Evolutionary conservation across 139 green algal genomes (phyloP), one percentile per base, ranked within the genome.

Genomic region (Haematococcus lacustris): DNA sequence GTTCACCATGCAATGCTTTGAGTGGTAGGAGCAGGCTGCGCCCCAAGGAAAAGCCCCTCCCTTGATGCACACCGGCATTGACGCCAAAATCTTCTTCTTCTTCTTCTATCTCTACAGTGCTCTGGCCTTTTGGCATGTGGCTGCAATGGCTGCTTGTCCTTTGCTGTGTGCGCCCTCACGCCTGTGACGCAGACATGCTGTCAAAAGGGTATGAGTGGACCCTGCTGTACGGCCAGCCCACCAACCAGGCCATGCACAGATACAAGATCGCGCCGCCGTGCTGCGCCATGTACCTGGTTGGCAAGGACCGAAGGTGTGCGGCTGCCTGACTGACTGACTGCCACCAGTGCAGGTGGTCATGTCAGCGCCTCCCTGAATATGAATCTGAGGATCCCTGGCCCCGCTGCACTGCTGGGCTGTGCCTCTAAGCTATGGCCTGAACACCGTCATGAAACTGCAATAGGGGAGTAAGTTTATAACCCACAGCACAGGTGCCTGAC

Each of bases 161-260:
- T 30, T 64, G 53, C 23, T 30, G 53, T 64, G 53, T 4, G 21
- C 53, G 33, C 53, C 53, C 4, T 30, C 23, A 35, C 21, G 47
- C 47, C 47, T 65, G 57, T 65, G 30, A 40, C 71, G 51, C 72
- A 85, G 75, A 85, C 60, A 63, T 85, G 40, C 69, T 80, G 32
- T 38, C 53, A 0, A 65, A 81, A 38, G 79, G 79, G 40, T 85
- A 74, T 67, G 79, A 85, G 75, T 85, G 79, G 79, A 81, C 79
- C 23, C 75, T 85, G 59, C 67, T 80, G 62, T 71, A 79, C 38
- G 75, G 79, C 26, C 9, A 80, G 73, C 79, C 79, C 38, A 77
- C 72, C 68, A 85, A 85, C 75, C 75, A 79, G 64, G 32, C 75
- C 38, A 71, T 74, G 68, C 79, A 82, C 70, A 75, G 75, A 71